These are phyloP conservation scores for Saitoella complicata DNA, from an alignment of 805 yeast species.

Conservation along the genomic window DNA sequence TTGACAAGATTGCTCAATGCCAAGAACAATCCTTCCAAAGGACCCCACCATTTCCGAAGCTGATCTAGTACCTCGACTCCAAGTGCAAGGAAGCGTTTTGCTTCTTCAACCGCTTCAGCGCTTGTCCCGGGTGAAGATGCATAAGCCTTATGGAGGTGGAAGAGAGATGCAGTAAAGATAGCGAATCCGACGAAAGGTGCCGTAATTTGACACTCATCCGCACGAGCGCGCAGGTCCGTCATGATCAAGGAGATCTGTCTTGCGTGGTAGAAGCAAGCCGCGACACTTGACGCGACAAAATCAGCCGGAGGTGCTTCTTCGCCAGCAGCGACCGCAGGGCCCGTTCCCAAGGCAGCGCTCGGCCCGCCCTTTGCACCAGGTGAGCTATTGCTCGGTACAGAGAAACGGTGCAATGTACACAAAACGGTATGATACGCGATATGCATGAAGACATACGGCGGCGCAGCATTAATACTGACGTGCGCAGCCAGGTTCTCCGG, in stretches of 20 bases:
- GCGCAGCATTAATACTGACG: background rate
- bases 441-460: constrained; percentile 1
- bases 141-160: too few species aligned
- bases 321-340: background rate
- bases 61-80: too few species aligned
- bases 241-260: background rate
- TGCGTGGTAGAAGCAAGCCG: background rate
- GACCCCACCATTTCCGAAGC: too few species aligned
- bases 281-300: background rate
- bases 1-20: too few species aligned
- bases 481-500: background rate
- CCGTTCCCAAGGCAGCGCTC: background rate
- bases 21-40: too few species aligned
- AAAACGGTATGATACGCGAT: background rate
- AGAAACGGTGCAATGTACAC: background rate
- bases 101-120: too few species aligned
- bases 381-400: background rate
- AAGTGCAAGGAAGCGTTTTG: too few species aligned
- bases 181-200: background rate
- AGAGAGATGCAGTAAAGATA: background rate
- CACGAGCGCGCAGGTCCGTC: background rate
- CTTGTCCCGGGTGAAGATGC: too few species aligned
- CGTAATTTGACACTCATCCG: background rate
- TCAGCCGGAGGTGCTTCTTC: background rate
- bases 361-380: too few species aligned